Conservation (phyloP, 495 filamentous ascomycete species). For the Tuber indicum region DNA sequence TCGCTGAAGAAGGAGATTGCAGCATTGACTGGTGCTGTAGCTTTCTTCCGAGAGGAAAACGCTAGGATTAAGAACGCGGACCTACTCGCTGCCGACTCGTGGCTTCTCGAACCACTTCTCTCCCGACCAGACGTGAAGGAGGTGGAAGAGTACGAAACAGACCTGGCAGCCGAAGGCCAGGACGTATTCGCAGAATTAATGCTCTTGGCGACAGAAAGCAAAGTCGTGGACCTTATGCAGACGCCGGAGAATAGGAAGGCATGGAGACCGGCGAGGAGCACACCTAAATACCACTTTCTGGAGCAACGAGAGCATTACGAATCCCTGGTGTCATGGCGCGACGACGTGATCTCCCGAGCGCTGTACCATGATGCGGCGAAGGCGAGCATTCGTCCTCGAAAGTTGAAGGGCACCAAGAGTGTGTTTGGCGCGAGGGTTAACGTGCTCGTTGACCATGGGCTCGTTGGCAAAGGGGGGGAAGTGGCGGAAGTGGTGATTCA, state of each 20-base stretch:
- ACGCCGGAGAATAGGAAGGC: conserved; percentile 51
- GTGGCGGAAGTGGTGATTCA: conserved; percentile 42
- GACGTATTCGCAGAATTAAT: conserved; percentile 67
- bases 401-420: conserved; percentile 41
- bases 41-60: conserved; percentile 72
- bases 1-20: conserved; percentile 62
- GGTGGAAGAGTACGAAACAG: conserved; percentile 53
- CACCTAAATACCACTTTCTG: conserved; percentile 54
- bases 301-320: conserved; percentile 58
- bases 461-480: conserved; percentile 40
- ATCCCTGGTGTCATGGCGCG: conserved; percentile 55
- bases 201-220: conserved; percentile 56
- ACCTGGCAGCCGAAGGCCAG: conserved; percentile 59
- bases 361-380: conserved; percentile 48
- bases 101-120: conserved; percentile 62
- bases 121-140: conserved; percentile 47
- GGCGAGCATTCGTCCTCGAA: conserved; percentile 47
- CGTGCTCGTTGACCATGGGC: conserved; percentile 45
- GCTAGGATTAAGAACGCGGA: conserved; percentile 58
- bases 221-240: conserved; percentile 51
- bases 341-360: conserved; percentile 49
- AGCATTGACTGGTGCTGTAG: conserved; percentile 65
- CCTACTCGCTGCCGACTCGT: conserved; percentile 56
- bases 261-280: conserved; percentile 57
- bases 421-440: conserved; percentile 48